A percentile compares a stretch with the other conserved stretches of the same genome.
These are phyloP conservation scores for Heliamphora pulchella DNA, from an alignment of 179 eudicot species.

Conservation along the genomic window DNA sequence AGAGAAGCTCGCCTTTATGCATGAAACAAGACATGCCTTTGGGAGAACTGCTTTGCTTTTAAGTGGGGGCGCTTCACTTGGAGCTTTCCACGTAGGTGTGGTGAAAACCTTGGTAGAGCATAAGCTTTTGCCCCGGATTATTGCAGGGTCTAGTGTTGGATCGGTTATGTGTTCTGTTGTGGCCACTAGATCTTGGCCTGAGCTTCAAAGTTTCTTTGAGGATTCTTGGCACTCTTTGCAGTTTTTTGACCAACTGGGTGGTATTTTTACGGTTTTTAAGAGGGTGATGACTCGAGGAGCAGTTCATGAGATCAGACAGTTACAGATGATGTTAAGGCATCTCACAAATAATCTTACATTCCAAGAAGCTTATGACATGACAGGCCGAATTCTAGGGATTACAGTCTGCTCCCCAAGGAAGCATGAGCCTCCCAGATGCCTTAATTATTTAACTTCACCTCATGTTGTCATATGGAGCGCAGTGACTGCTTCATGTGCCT, in stretches of 20 bases:
- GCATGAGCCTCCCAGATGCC: constrained; percentile 95
- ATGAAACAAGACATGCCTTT: constrained; percentile 91
- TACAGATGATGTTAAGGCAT: constrained; percentile 70
- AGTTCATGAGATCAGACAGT: constrained; percentile 79
- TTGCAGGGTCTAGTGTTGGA: constrained; percentile 95
- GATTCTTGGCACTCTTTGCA: constrained; percentile 82
- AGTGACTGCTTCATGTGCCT: constrained; percentile 97
- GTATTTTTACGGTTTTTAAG: constrained; percentile 58
- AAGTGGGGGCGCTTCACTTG: constrained; percentile 96
- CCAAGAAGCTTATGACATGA: constrained; percentile 95
- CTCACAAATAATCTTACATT: constrained; percentile 81
- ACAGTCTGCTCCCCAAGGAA: constrained; percentile 94
- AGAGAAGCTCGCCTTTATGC: constrained; percentile 96
- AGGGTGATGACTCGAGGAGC: constrained; percentile 80
- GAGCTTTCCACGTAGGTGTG: constrained; percentile 85
- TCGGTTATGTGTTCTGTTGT: constrained; percentile 80
- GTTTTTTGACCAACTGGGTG: constrained; percentile 89
- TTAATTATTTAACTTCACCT: constrained; percentile 91
- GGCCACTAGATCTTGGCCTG: constrained; percentile 97
- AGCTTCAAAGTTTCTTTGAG: constrained; percentile 88
- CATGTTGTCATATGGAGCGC: constrained; percentile 99
- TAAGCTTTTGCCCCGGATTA: constrained; percentile 77
- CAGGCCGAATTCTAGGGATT: constrained; percentile 80
- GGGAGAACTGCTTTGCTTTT: constrained; percentile 94
- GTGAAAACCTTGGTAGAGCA: constrained; percentile 91